A percentile compares a stretch with the other conserved stretches of the same genome.
These are phyloP conservation scores for Sporodiniella umbellata DNA, from an alignment of 371 early-diverging fungal genomes.

Conservation along the genomic window DNA sequence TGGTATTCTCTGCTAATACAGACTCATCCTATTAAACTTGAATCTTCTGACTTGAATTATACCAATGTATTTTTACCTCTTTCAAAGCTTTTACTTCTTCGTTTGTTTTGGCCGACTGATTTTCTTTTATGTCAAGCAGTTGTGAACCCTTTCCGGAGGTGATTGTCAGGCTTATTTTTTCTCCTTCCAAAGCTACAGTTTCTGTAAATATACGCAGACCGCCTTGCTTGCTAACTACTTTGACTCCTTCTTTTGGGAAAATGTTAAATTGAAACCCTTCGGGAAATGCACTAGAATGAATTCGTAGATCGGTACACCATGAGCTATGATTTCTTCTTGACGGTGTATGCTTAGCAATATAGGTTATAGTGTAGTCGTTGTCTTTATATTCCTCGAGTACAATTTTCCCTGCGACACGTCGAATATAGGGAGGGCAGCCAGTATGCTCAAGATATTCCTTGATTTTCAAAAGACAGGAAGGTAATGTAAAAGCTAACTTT, in stretches of 20 bases:
- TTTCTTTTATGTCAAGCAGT: background rate
- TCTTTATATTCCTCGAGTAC: constrained; percentile 26
- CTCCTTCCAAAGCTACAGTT: constrained; percentile 27
- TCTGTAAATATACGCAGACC: constrained; percentile 40
- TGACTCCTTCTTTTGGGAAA: constrained; percentile 14
- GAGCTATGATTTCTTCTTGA: constrained; percentile 18
- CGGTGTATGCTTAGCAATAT: constrained; percentile 40
- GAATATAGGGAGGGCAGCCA: constrained; percentile 58
- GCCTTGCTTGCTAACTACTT: constrained; percentile 26
- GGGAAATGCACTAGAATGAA: constrained; percentile 33
- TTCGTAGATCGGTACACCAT: constrained; percentile 45
- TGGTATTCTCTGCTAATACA: background rate
- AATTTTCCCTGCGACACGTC: constrained; percentile 44
- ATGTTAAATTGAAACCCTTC: constrained; percentile 27
- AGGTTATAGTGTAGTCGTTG: constrained; percentile 25
- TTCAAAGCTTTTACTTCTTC: background rate
- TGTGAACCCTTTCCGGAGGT: constrained; percentile 15
- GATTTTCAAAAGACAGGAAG: constrained; percentile 42
- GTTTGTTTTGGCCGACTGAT: constrained; percentile 6
- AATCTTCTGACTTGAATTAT: background rate
- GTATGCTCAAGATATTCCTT: constrained; percentile 40
- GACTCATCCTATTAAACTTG: background rate
- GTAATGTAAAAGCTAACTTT: constrained; percentile 40
- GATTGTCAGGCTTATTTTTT: constrained; percentile 21
- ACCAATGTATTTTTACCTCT: background rate